Base-by-base conservation (phyloP, 768 basidiomycete species). In the Filobasidium wieringae region DNA sequence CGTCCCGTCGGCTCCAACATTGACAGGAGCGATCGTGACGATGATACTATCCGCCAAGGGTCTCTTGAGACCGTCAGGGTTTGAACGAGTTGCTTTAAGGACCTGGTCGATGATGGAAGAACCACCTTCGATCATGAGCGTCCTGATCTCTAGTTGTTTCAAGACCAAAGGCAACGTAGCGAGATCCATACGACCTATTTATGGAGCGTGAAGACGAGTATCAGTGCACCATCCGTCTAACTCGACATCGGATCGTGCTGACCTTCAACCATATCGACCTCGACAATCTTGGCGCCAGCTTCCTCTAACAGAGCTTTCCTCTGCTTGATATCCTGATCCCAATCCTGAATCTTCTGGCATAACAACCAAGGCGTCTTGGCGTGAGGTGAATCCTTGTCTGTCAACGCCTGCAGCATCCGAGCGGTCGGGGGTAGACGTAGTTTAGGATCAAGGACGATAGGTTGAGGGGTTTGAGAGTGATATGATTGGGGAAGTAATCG, bases 101-200 rank as follows among this genome's bases (percentile, higher is more conserved):
- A 89, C 87, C 0, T 86, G 82, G 6, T 79, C 77, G 57, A 99
- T 89, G 62, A 99, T 78, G 8, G 76, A 75, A 8, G 88, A 86
- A 15, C 95, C 95, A 53, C 95, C 95, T 76, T 99, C 95, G 6
- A 96, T 87, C 93, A 99, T 99, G 55, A 96, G 76, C 11, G 83
- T 84, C 11, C 74, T 73, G 60, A 93, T 77, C 2, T 81, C 82
- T n/a, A 78, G 74, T 11, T 74, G 71, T n/a, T 73, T 74, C 26
- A 95, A 76, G 7, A 75, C 74, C 12, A 62, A 65, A 4, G 91
- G 80, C 17, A 87, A 70, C 4, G 68, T 67, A 14, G 34, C 17
- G 2, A 70, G 65, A 9, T 65, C 43, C 43, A 73, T 66, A 12
- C 64, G 61, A 30, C 67, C 71, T 70, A 39, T 17, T 40, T 32